Evolutionary conservation across 768 basidiomycete genomes (phyloP).

Genomic region (Lyophyllum shimeji): DNA sequence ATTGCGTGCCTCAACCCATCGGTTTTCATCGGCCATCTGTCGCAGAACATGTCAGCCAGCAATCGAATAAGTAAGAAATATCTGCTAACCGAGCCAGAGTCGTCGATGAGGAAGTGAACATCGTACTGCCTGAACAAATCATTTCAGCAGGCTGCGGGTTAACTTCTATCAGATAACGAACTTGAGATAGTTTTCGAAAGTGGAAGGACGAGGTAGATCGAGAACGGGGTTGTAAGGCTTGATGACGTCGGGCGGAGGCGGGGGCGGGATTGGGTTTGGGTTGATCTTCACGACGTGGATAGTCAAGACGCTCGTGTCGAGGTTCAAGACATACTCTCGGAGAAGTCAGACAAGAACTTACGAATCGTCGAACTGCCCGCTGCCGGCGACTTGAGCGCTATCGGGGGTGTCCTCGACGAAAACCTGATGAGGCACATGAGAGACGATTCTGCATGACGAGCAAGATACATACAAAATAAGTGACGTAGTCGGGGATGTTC

Average conservation of each 20-base stretch:
- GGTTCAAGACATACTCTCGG: neutral
- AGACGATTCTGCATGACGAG: neutral
- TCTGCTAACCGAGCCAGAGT: slow-evolving; percentile 5
- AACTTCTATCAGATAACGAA: neutral
- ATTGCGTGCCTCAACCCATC: slow-evolving; percentile 8
- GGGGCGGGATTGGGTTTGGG: slow-evolving; percentile 15
- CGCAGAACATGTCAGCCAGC: neutral
- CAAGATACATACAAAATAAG: neutral
- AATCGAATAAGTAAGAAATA: neutral
- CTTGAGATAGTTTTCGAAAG: slow-evolving; percentile 13
- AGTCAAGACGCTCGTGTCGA: neutral
- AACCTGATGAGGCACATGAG: neutral
- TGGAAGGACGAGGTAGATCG: slow-evolving; percentile 14
- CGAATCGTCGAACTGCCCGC: slow-evolving; percentile 2
- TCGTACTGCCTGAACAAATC: neutral
- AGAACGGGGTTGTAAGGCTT: slow-evolving; percentile 14
- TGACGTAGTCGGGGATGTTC: slow-evolving; percentile 7
- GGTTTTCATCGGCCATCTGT: slow-evolving; percentile 6
- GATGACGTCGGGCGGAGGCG: slow-evolving; percentile 7
- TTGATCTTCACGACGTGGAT: slow-evolving; percentile 13
- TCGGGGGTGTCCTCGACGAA: slow-evolving; percentile 7
- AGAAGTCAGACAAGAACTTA: neutral
- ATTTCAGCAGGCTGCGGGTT: neutral
- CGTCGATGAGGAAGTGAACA: slow-evolving; percentile 10
- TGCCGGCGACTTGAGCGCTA: slow-evolving; percentile 3